Evolutionary conservation across 495 filamentous ascomycete species (phyloP), one percentile per base, ranked within the genome.

Genomic region (Talaromyces borbonicus): DNA sequence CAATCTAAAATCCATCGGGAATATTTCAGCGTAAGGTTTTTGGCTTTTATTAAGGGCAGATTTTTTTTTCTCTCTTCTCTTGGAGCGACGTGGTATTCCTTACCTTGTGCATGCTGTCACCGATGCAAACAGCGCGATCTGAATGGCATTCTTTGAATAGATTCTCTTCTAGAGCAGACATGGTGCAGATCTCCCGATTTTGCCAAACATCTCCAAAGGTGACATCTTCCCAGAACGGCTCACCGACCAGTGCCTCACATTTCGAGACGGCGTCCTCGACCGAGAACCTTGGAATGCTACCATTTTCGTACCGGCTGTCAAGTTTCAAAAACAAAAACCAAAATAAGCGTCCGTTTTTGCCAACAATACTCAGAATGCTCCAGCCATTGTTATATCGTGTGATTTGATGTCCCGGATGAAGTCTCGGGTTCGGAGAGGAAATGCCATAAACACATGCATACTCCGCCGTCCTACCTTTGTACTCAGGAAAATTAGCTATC

Each of bases 51-150:
- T n/a, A n/a, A n/a, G n/a, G n/a, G n/a, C n/a, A n/a, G n/a, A n/a
- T n/a, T n/a, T n/a, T n/a, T n/a, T n/a, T n/a, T n/a, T n/a, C n/a
- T n/a, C n/a, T n/a, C n/a, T n/a, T n/a, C n/a, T n/a, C n/a, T n/a
- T n/a, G n/a, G n/a, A n/a, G n/a, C n/a, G n/a, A n/a, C n/a, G n/a
- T n/a, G 33, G 18, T 26, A 22, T 31, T 23, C n/a, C 47, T 18
- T 49, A 59, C 56, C 58, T 62, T 60, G 50, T 58, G 55, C 11
- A 52, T 49, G 43, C 55, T 58, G 24, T 62, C 59, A 2, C 59
- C 59, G 12, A 60, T 27, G 9, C 55, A 50, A 20, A 54, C 53
- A 14, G 56, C 47, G 5, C 57, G 47, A 15, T 48, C 59, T 42
- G 44, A 40, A 33, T 43, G 16, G 52, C 59, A 60, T 5, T 45